Base-by-base conservation (phyloP, 1,284 basidiomycete species). In the Thelephora terrestris region DNA sequence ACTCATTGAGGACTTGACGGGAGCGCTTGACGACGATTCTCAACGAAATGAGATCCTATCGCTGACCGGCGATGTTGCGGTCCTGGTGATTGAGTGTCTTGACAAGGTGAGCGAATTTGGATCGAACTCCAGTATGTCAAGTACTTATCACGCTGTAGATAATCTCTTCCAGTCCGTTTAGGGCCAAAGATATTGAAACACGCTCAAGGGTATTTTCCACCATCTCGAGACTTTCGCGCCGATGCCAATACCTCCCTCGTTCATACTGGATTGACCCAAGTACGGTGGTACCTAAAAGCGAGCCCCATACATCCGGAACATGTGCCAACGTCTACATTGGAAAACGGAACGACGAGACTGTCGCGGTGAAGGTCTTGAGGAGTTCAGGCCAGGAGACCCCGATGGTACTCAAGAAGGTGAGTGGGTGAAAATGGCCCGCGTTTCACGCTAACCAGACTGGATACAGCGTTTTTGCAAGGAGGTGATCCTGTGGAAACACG, bases 241-340 rank as follows among this genome's bases (percentile, higher is more conserved):
- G 29, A 14, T 32, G 29, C 14, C 29, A 32, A 32, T 32, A 32
- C 29, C 29, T 32, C 9, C 29, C 29, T 32, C 29, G 9, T 32
- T 32, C 29, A 6, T 32, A 32, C 29, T 32, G 29, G 29, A 32
- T 32, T 3, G 29, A 32, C 14, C 29, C 29, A 10, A 32, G 12
- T 10, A 32, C 29, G 29, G 14, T 32, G 14, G 3, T 12, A 12
- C 29, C 14, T 12, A 6, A 6, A 6, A 32, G 12, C 9, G 29
- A 32, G 29, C 7, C 29, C 14, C 9, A 32, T n/a, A 24, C 38
- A 7, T 40, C 20, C 17, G 53, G 53, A 20, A 51, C 49, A 6
- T 55, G 52, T 46, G 53, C 51, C 16, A 47, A 53, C 36, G 52
- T 55, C 2, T 55, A 45, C 43, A 32, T 27, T 10, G 52, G 53